These are phyloP conservation scores for Candida mesenterica DNA, from an alignment of 1,139 yeast genomes.

Conservation along the genomic window DNA sequence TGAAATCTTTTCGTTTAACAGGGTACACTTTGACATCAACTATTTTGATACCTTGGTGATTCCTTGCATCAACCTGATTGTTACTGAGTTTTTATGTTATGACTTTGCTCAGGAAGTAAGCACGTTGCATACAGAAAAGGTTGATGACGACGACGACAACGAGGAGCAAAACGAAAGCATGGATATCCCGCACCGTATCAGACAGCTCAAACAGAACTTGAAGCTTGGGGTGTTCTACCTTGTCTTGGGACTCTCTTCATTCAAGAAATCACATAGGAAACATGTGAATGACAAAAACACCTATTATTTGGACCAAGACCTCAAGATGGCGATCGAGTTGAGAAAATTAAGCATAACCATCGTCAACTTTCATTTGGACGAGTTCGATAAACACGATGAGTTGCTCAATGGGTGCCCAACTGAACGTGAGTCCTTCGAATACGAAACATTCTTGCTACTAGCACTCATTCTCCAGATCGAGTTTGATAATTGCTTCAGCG, in stretches of 20 bases:
- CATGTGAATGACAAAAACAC: conserved; percentile 15
- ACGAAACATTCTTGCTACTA: conserved; percentile 22
- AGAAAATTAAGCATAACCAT: conserved; percentile 38
- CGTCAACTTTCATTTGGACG: conserved; percentile 43
- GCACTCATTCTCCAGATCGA: conserved; percentile 39
- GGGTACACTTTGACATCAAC: conserved; percentile 20
- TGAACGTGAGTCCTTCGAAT: conserved; percentile 24
- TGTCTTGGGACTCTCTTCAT: conserved; percentile 30
- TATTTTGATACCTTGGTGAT: conserved; percentile 32
- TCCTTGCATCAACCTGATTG: conserved; percentile 30
- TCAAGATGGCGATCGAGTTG: conserved; percentile 33
- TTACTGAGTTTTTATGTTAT: conserved; percentile 32
- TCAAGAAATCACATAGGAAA: conserved; percentile 17
- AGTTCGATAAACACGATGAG: conserved; percentile 34
- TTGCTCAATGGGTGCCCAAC: conserved; percentile 10
- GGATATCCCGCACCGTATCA: conserved; percentile 9
- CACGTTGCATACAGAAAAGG: conserved; percentile 1
- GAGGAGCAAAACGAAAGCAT: conserved; percentile 1
- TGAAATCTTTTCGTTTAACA: conserved; percentile 24
- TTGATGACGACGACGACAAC: conserved; percentile 10
- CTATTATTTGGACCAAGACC: conserved; percentile 23
- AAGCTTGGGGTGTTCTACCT: conserved; percentile 28
- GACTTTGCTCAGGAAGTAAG: conserved; percentile 20
- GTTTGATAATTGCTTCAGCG: conserved; percentile 37
- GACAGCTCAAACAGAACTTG: conserved; percentile 8